Conservation (phyloP, 1,139 yeast species). For the Geotrichum cucujoidarum region DNA sequence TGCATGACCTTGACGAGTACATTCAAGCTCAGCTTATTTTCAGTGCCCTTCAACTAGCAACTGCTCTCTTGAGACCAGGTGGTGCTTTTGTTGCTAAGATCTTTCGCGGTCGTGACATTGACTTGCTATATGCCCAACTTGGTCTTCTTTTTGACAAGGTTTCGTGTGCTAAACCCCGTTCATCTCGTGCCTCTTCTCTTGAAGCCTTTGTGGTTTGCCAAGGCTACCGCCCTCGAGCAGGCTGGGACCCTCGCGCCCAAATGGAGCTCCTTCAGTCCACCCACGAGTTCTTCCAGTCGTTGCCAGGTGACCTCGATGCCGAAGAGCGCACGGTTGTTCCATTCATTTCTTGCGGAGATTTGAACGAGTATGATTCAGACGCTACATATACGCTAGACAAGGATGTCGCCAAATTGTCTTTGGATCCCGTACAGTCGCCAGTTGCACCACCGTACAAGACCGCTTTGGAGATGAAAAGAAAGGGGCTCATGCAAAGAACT, state of each 20-base stretch:
- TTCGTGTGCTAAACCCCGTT: conserved; percentile 91
- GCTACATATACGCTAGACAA: conserved; percentile 77
- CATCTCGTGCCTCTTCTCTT: conserved; percentile 87
- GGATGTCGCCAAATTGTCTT: conserved; percentile 39
- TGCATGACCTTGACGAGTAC: conserved; percentile 94
- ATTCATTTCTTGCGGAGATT: conserved; percentile 90
- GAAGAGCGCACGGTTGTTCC: conserved; percentile 53
- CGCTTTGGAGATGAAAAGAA: conserved; percentile 81
- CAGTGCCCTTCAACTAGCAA: conserved; percentile 85
- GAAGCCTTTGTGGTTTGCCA: conserved; percentile 92
- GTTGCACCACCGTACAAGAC: conserved; percentile 94
- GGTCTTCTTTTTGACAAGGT: conserved; percentile 80
- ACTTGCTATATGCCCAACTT: conserved; percentile 80
- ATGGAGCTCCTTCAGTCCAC: conserved; percentile 46
- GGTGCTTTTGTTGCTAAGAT: conserved; percentile 95
- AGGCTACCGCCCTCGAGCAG: conserved; percentile 73
- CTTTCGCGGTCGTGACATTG: conserved; percentile 92
- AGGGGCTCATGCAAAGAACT: conserved; percentile 47
- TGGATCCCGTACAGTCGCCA: conserved; percentile 91
- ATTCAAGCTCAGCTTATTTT: conserved; percentile 90
- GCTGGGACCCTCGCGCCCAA: conserved; percentile 66
- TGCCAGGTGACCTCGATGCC: neutral
- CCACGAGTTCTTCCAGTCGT: conserved; percentile 12
- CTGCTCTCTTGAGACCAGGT: conserved; percentile 80
- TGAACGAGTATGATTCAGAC: conserved; percentile 83